A percentile compares a stretch with the other conserved stretches of the same genome.
Conservation (phyloP, 31 red algal genomes). For the Bonnemaisonia californica region DNA sequence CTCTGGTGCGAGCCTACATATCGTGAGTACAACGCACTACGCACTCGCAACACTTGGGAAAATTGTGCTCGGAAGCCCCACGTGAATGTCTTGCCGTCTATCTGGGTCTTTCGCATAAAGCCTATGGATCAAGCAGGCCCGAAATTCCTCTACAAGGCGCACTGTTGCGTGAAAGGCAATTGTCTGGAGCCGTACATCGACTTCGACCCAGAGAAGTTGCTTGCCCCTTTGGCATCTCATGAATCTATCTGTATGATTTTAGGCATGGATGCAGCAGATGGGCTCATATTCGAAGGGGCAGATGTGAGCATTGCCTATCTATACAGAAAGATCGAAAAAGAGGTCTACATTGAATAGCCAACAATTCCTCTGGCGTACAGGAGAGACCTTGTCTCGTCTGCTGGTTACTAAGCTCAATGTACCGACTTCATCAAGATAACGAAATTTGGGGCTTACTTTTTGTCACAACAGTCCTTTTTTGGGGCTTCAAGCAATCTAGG, state of each 20-base stretch:
- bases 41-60: background rate
- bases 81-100: background rate
- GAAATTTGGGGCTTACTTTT: constrained; percentile 13
- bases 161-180: background rate
- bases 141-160: background rate
- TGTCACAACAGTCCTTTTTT: background rate
- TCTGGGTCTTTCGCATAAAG: constrained; percentile 19
- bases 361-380: background rate
- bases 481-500: constrained; percentile 6
- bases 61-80: background rate
- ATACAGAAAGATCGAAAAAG: background rate
- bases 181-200: background rate
- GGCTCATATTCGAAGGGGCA: background rate
- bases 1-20: background rate
- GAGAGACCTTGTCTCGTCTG: background rate
- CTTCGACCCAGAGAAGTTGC: constrained; percentile 11
- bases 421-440: constrained; percentile 1
- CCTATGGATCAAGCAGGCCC: background rate
- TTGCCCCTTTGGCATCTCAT: constrained; percentile 28
- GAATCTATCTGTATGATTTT: constrained; percentile 27
- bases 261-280: background rate
- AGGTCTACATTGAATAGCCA: background rate
- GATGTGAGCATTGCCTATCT: constrained; percentile 19
- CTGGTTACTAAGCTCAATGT: background rate
- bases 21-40: background rate